Percentiles rank a stretch among this genome's conserved stretches.
phyloP scores from a whole-genome alignment of 1,139 yeast genomes.

The Yamadazyma aaseri region DNA sequence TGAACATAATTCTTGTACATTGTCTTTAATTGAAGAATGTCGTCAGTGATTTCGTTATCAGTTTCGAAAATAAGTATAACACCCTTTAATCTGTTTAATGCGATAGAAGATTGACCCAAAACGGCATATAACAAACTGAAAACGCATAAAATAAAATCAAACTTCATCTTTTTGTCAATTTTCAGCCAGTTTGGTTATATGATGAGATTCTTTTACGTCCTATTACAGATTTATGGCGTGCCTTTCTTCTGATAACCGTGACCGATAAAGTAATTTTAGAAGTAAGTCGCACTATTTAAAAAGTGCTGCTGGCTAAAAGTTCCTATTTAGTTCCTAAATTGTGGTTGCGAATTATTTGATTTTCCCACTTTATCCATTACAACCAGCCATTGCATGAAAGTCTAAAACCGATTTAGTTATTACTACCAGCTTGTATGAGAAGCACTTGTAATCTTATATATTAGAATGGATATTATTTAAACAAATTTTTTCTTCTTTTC shows the following conservation, averaged over 20 bases:
- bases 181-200: too few species aligned
- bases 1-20: conserved; percentile 9
- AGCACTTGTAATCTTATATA: conserved; percentile 1
- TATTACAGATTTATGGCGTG: too few species aligned
- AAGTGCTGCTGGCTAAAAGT: conserved; percentile 2
- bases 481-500: not conserved
- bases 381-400: conserved; percentile 1
- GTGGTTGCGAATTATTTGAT: conserved; percentile 1
- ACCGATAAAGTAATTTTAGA: too few species aligned
- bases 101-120: not conserved
- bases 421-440: conserved; percentile 1
- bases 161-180: too few species aligned
- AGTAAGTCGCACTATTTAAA: too few species aligned
- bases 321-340: not conserved
- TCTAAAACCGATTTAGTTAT: not conserved
- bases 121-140: not conserved
- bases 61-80: conserved; percentile 11
- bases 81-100: conserved; percentile 5
- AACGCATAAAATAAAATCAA: too few species aligned
- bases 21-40: conserved; percentile 7
- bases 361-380: not conserved
- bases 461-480: too few species aligned
- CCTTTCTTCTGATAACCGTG: too few species aligned
- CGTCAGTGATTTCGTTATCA: conserved; percentile 5
- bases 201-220: too few species aligned